Base-by-base conservation (phyloP, 2,329 filamentous ascomycete genomes). In the Aspergillus sp. region DNA sequence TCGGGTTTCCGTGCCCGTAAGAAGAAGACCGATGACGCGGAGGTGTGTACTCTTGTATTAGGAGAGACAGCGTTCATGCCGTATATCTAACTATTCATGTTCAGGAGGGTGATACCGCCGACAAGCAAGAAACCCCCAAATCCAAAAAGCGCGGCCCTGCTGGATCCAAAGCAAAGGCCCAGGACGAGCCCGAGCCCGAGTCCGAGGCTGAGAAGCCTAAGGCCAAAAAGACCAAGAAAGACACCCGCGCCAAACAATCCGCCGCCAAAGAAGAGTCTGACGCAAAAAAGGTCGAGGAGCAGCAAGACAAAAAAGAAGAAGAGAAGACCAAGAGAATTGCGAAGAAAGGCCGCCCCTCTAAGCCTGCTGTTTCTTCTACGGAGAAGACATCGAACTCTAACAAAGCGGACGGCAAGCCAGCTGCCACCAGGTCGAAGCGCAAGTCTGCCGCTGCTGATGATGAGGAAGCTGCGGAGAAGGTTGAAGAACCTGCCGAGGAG, bases 1-100 rank as follows among this genome's bases (percentile, higher is more conserved):
- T 76, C 71, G 49, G 83, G 85, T 27, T 86, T 85, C 60, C 81
- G 80, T 33, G 58, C 60, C 40, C 63, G 63, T 12, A 63, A 51
- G 29, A 67, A 66, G 55, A 64, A 67, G 50, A 61, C 63, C 39
- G 56, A 61, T 41, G 51, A 50, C 29, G 59, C 59, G 5, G 63
- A 53, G 47, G 53, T 62, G 61, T 60, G 42, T 44, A 32, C 30
- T 9, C 5, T 32, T 32, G 30, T 19, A 19, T 19, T 19, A 19
- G 19, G 19, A 19, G 19, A 19, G 19, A 19, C 19, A 19, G 19
- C 19, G 19, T 19, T 19, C 19, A 29, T n/a, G n/a, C 7, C 12
- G 8, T 29, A 19, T 32, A 9, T 29, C 7, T 9, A 42, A 19
- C 19, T 9, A n/a, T 34, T 29, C 12, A 5, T 40, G 6, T 36